phyloP scores from a whole-genome alignment of 192 early-diverging fungal species.

The Coemansia sp. region DNA sequence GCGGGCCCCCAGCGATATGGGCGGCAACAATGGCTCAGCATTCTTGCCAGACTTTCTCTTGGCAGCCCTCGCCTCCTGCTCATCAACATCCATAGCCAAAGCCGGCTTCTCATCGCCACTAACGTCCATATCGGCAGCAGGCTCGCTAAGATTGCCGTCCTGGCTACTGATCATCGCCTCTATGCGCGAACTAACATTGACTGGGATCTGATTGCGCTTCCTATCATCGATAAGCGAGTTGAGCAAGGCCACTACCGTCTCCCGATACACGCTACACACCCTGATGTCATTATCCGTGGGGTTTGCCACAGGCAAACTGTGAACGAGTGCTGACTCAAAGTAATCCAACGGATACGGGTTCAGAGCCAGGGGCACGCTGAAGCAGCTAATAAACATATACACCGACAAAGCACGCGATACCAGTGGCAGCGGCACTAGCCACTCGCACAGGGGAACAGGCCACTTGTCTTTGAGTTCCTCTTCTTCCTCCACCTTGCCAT shows the following conservation, averaged over 20 bases:
- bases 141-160: slow-evolving; percentile 16
- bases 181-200: slow-evolving; percentile 22
- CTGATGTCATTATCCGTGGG: background rate
- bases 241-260: slow-evolving; percentile 39
- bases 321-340: slow-evolving; percentile 65
- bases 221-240: slow-evolving; percentile 44
- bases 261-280: slow-evolving; percentile 30
- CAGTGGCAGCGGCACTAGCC: slow-evolving; percentile 31
- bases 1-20: background rate
- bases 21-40: background rate
- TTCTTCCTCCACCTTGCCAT: slow-evolving; percentile 11
- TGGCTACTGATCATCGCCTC: slow-evolving; percentile 22
- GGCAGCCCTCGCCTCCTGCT: background rate
- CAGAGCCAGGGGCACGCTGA: slow-evolving; percentile 63
- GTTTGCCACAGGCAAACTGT: slow-evolving; percentile 28
- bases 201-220: background rate
- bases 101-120: background rate
- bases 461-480: slow-evolving; percentile 19
- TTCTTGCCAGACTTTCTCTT: background rate
- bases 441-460: slow-evolving; percentile 35
- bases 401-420: slow-evolving; percentile 30
- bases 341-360: slow-evolving; percentile 74
- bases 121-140: slow-evolving; percentile 24
- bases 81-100: background rate
- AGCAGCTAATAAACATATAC: slow-evolving; percentile 49